Evolutionary conservation across 306 rosid genomes (phyloP).

Genomic region (Calophaca sinica): DNA sequence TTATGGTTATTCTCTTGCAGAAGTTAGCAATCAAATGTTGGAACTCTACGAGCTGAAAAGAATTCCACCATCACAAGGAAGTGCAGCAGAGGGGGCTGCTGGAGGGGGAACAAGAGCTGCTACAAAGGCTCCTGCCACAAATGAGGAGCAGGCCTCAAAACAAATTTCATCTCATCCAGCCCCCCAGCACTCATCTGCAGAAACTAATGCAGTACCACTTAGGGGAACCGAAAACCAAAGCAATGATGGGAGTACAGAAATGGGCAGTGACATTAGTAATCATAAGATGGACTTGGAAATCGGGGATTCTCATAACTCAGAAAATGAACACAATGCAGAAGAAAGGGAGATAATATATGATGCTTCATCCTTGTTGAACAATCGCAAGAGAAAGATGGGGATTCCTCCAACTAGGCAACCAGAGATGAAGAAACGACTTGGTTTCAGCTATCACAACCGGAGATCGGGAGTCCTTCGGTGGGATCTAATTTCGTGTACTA

Average conservation of each 20-base stretch:
- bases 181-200: slow-evolving; percentile 41
- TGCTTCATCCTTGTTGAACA: too few relatives aligned
- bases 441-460: too few relatives aligned
- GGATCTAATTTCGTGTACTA: too few relatives aligned
- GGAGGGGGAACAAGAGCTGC: slow-evolving; percentile 59
- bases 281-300: slow-evolving; percentile 63
- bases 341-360: too few relatives aligned
- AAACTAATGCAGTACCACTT: slow-evolving; percentile 42
- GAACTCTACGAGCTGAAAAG: slow-evolving; percentile 86
- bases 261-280: slow-evolving; percentile 38
- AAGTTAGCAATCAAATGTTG: slow-evolving; percentile 95
- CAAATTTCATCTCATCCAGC: slow-evolving; percentile 38
- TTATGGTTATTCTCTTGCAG: slow-evolving; percentile 59
- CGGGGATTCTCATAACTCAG: slow-evolving; percentile 56
- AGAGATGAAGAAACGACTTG: too few relatives aligned
- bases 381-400: too few relatives aligned
- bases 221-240: slow-evolving; percentile 59
- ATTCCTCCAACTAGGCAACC: too few relatives aligned
- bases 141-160: slow-evolving; percentile 58
- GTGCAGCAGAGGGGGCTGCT: slow-evolving; percentile 71
- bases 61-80: slow-evolving; percentile 67
- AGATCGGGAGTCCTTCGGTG: too few relatives aligned
- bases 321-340: neutral
- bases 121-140: slow-evolving; percentile 54
- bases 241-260: slow-evolving; percentile 70